Evolutionary conservation across 2,329 filamentous ascomycete species (phyloP).

Genomic region (Hypoxylon sp.): DNA sequence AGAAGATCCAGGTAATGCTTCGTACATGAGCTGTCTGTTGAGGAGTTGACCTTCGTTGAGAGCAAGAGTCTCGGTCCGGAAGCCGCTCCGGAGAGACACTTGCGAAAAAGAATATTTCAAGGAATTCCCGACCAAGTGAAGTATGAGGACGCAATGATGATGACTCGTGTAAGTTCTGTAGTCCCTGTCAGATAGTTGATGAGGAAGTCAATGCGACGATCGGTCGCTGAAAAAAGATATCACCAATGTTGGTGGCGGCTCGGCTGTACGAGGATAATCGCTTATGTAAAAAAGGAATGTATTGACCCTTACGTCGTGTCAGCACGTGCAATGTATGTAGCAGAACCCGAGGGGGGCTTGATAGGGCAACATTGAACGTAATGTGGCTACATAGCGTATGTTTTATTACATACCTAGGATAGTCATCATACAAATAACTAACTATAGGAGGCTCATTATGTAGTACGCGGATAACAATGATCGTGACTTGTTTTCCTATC

Average conservation of each 20-base stretch:
- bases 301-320: not conserved
- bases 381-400: too few species aligned
- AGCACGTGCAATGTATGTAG: not conserved
- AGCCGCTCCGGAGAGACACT: slow-evolving; percentile 5
- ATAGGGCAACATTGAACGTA: too few species aligned
- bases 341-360: not conserved
- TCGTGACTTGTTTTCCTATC: not conserved
- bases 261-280: slow-evolving; percentile 3
- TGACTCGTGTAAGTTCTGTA: slow-evolving; percentile 16
- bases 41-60: not conserved
- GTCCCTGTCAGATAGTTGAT: not conserved
- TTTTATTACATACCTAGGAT: too few species aligned
- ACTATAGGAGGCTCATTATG: too few species aligned
- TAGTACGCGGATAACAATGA: too few species aligned
- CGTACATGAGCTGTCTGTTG: too few species aligned
- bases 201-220: slow-evolving; percentile 12
- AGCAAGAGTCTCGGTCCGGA: slow-evolving; percentile 1
- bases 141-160: slow-evolving; percentile 11
- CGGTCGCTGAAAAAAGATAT: slow-evolving; percentile 7
- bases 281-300: not conserved
- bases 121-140: not conserved
- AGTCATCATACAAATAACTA: too few species aligned
- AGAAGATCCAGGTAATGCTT: not conserved
- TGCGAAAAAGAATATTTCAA: not conserved
- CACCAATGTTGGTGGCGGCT: slow-evolving; percentile 21